phyloP scores from a whole-genome alignment of 1,284 basidiomycete species.

The Exobasidium cylindrosporum region DNA sequence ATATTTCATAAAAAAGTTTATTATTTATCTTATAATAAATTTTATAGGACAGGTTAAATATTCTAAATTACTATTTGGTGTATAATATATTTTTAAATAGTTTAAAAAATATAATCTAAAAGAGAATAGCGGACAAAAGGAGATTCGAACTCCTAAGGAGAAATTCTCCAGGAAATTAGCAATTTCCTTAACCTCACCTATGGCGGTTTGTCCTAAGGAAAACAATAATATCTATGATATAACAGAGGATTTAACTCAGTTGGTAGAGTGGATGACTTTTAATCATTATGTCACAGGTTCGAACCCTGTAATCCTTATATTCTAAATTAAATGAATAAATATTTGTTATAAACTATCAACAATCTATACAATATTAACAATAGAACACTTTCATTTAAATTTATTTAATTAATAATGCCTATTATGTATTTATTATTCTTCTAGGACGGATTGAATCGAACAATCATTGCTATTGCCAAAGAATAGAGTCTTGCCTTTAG shows the following conservation, averaged over 20 bases:
- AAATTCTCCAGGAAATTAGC: slow-evolving; percentile 22
- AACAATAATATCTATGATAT: slow-evolving; percentile 15
- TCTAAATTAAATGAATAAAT: slow-evolving; percentile 12
- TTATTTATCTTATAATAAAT: too few relatives aligned
- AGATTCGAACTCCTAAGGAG: slow-evolving; percentile 28
- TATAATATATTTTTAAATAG: too few relatives aligned
- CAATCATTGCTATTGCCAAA: slow-evolving; percentile 32
- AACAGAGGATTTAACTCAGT: slow-evolving; percentile 19
- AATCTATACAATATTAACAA: slow-evolving; percentile 4
- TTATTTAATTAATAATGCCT: slow-evolving; percentile 8
- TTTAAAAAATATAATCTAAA: slow-evolving; percentile 6
- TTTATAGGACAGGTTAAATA: too few relatives aligned
- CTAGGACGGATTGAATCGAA: slow-evolving; percentile 38
- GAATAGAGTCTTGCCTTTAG: slow-evolving; percentile 37
- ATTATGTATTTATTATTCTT: slow-evolving; percentile 3
- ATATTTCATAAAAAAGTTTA: too few relatives aligned
- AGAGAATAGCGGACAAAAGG: slow-evolving; percentile 21
- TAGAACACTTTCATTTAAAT: slow-evolving; percentile 9
- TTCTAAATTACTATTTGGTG: too few relatives aligned
- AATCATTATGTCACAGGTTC: slow-evolving; percentile 20
- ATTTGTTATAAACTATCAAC: too few relatives aligned
- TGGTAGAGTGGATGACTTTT: slow-evolving; percentile 19
- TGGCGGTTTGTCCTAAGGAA: slow-evolving; percentile 23
- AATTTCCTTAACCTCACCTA: slow-evolving; percentile 24
- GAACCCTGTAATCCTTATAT: slow-evolving; percentile 19